Percentiles rank a stretch among this genome's conserved stretches.
phyloP scores from a whole-genome alignment of 768 basidiomycete species.

The Lentinula edodes region DNA sequence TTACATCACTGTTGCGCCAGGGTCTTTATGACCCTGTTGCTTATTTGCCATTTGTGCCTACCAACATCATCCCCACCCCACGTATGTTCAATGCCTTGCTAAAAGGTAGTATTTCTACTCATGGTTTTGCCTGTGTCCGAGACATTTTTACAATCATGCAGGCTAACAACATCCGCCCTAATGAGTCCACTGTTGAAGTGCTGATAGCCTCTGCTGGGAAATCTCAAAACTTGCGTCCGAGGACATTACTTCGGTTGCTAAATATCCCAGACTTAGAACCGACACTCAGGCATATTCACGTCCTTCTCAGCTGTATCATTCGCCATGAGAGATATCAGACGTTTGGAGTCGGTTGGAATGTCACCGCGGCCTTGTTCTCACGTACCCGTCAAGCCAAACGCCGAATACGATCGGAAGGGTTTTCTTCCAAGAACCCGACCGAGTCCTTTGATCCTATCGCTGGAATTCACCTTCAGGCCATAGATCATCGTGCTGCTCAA shows the following conservation, averaged over 20 bases:
- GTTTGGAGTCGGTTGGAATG: slow-evolving; percentile 43
- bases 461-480: slow-evolving; percentile 30
- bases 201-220: slow-evolving; percentile 48
- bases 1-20: neutral
- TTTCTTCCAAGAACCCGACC: slow-evolving; percentile 15
- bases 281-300: slow-evolving; percentile 54
- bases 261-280: slow-evolving; percentile 35
- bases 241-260: slow-evolving; percentile 41
- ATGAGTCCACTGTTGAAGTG: slow-evolving; percentile 49
- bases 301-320: slow-evolving; percentile 46
- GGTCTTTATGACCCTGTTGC: slow-evolving; percentile 18
- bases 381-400: slow-evolving; percentile 16
- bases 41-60: slow-evolving; percentile 24
- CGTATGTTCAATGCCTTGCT: slow-evolving; percentile 62
- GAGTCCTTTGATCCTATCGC: slow-evolving; percentile 45
- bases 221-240: slow-evolving; percentile 35
- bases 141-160: slow-evolving; percentile 53
- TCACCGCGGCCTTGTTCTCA: slow-evolving; percentile 32
- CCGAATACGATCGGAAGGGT: slow-evolving; percentile 6
- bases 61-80: slow-evolving; percentile 30
- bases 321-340: slow-evolving; percentile 44
- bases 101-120: slow-evolving; percentile 38
- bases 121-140: slow-evolving; percentile 44
- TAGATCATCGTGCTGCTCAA: slow-evolving; percentile 15
- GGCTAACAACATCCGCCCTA: slow-evolving; percentile 40